phyloP scores from a whole-genome alignment of 805 yeast genomes.

The Candida palmyrensis region DNA sequence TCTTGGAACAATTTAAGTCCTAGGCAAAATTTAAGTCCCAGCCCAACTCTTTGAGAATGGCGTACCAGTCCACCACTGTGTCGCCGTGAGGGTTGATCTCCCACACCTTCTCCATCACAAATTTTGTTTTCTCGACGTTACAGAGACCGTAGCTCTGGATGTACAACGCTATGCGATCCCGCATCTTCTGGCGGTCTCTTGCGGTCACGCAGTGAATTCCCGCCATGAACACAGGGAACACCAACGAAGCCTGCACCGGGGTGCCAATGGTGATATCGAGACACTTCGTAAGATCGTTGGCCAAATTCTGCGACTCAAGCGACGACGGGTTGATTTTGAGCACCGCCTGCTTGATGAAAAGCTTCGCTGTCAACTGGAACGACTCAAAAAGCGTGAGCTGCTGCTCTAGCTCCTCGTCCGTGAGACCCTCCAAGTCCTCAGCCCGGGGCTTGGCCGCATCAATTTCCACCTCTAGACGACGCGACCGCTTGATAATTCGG shows the following conservation, averaged over 20 bases:
- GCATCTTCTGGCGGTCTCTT: slow-evolving; percentile 50
- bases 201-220: slow-evolving; percentile 60
- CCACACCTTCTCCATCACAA: slow-evolving; percentile 47
- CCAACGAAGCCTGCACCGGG: slow-evolving; percentile 63
- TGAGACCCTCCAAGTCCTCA: slow-evolving; percentile 34
- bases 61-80: slow-evolving; percentile 68
- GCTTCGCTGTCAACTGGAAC: slow-evolving; percentile 62
- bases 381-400: slow-evolving; percentile 70
- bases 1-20: background rate
- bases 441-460: slow-evolving; percentile 49
- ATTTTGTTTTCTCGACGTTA: slow-evolving; percentile 45
- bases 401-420: slow-evolving; percentile 50
- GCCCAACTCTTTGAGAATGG: slow-evolving; percentile 56
- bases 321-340: slow-evolving; percentile 55
- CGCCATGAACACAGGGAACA: slow-evolving; percentile 75
- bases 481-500: slow-evolving; percentile 25
- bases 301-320: slow-evolving; percentile 56
- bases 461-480: slow-evolving; percentile 43
- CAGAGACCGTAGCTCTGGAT: slow-evolving; percentile 64
- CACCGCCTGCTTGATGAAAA: slow-evolving; percentile 65
- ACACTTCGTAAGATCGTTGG: slow-evolving; percentile 48
- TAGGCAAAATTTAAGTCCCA: slow-evolving; percentile 80
- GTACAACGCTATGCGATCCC: slow-evolving; percentile 47
- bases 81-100: slow-evolving; percentile 46
- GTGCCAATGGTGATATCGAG: slow-evolving; percentile 61